Conservation (phyloP, 768 basidiomycete genomes). For the Lentinula boryana region DNA sequence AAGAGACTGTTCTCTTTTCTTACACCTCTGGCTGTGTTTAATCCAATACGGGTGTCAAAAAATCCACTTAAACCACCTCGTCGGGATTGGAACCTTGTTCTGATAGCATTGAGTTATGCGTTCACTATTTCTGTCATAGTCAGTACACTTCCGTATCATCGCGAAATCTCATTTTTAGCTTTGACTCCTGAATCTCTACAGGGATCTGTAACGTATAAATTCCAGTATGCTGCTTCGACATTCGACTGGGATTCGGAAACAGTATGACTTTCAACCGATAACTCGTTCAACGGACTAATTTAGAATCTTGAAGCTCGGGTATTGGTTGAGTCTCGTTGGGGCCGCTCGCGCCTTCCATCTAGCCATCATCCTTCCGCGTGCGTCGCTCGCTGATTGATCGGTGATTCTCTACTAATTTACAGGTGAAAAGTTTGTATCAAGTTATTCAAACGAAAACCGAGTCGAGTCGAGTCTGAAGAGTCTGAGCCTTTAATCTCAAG, state of each 20-base stretch:
- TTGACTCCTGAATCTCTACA: constrained; percentile 16
- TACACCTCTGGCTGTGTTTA: constrained; percentile 62
- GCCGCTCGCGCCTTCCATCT: constrained; percentile 49
- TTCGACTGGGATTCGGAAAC: constrained; percentile 67
- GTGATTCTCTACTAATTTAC: background rate
- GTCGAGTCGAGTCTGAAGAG: constrained; percentile 17
- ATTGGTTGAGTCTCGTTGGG: constrained; percentile 56
- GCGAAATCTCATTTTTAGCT: background rate
- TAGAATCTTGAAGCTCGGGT: constrained; percentile 70
- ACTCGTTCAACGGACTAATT: background rate
- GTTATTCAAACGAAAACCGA: constrained; percentile 38
- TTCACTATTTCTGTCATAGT: constrained; percentile 44
- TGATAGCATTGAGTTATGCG: constrained; percentile 49
- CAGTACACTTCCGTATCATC: background rate
- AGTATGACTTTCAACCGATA: constrained; percentile 28
- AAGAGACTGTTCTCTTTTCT: constrained; percentile 56
- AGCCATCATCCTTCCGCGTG: constrained; percentile 56
- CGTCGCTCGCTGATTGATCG: constrained; percentile 12
- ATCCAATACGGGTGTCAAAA: constrained; percentile 31
- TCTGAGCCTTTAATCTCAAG: constrained; percentile 24
- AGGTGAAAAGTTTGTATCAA: constrained; percentile 45
- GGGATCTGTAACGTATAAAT: constrained; percentile 52
- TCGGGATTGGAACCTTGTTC: constrained; percentile 62
- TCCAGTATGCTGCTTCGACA: constrained; percentile 56
- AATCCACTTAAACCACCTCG: constrained; percentile 34